phyloP scores from a whole-genome alignment of 768 basidiomycete species.

The Amanita molliuscula region DNA sequence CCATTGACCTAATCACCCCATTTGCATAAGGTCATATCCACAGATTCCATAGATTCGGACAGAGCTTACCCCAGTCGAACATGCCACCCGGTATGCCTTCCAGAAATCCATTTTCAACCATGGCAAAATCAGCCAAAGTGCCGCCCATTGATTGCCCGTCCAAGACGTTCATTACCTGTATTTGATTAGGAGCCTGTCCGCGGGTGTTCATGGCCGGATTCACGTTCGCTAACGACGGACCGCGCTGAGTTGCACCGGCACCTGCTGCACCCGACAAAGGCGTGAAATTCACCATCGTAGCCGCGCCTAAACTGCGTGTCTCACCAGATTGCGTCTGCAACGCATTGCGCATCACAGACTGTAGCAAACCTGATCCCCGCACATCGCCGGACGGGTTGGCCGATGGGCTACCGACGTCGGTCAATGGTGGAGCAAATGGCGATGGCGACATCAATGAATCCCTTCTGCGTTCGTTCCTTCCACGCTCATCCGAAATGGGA shows the following conservation, averaged over 20 bases:
- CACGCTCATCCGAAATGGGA: conserved; percentile 10
- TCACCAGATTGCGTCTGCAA: conserved; percentile 1
- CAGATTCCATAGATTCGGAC: background rate
- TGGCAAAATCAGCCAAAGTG: conserved; percentile 51
- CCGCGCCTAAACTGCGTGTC: conserved; percentile 14
- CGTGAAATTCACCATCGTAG: conserved; percentile 48
- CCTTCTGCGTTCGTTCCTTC: conserved; percentile 2
- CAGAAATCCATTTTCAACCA: conserved; percentile 59
- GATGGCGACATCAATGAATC: conserved; percentile 3
- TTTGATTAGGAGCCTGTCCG: conserved; percentile 34
- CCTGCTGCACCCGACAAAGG: conserved; percentile 29
- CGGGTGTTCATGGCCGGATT: conserved; percentile 65
- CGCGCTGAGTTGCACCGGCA: conserved; percentile 20
- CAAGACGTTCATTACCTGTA: conserved; percentile 71
- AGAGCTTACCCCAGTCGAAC: conserved; percentile 74
- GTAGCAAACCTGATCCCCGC: background rate
- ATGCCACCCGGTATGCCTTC: conserved; percentile 76
- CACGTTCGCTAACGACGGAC: conserved; percentile 33
- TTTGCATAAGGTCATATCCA: conserved; percentile 4
- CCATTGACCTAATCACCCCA: conserved; percentile 54
- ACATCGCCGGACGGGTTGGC: conserved; percentile 9
- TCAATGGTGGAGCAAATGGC: conserved; percentile 5
- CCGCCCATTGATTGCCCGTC: conserved; percentile 48
- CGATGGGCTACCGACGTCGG: background rate
- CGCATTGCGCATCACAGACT: conserved; percentile 1